Base-by-base conservation (phyloP, 495 filamentous ascomycete genomes). In the Aspergillus olivimuriae region DNA sequence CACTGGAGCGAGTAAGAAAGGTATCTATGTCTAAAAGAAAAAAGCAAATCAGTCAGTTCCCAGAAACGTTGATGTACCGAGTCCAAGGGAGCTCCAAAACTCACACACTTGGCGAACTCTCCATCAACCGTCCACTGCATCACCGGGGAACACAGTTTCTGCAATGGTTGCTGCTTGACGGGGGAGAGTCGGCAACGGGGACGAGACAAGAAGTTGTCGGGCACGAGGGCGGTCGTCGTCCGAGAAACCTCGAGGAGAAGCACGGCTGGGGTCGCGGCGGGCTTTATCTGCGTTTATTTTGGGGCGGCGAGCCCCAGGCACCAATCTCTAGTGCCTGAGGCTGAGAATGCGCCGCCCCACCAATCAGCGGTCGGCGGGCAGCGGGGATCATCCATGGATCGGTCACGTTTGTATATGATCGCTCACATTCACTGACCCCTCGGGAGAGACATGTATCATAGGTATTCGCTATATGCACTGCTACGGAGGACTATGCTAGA, bases 201-300 rank as follows among this genome's bases (percentile, higher is more conserved):
- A 56, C 53, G 42, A 36, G 43, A 49, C 45, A 48, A 42, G 34
- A 45, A 19, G 43, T 31, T 48, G 40, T 48, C 53, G 46, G 47
- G 55, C 36, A 43, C 36, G 41, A 44, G n/a, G 14, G 19, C 11
- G 21, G 52, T 56, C 52, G 62, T 66, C 62, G 62, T 68, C 64
- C 51, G 57, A 65, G 62, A 55, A 68, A 65, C 61, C n/a, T n/a
- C n/a, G n/a, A 56, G 45, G 53, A 46, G 51, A 43, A 45, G 46
- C 45, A 53, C 51, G 52, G 31, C 41, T 34, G 36, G 43, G 38
- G 43, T 22, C 30, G 30, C 38, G 43, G 43, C 21, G 14, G 22
- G 47, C 34, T 37, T 50, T 47, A 47, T 47, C 38, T 47, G 40
- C 41, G 34, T 41, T 35, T 26, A 39, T 30, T 20, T 23, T n/a